These are phyloP conservation scores for Botrytis aclada DNA, from an alignment of 2,329 filamentous ascomycete genomes.

Conservation along the genomic window DNA sequence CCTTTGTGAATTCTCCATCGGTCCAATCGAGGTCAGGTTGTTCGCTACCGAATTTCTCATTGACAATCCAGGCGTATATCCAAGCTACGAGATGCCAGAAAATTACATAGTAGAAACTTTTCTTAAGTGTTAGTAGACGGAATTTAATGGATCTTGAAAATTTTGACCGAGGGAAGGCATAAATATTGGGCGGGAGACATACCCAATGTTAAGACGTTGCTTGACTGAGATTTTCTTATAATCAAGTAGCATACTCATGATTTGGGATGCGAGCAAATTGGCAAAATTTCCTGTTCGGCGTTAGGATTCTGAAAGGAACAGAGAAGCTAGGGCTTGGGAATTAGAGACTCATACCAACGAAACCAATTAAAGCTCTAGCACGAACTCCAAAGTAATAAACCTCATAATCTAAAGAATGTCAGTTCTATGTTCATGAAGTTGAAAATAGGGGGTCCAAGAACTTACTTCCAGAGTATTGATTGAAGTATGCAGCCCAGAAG, in stretches of 20 bases:
- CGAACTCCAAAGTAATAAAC: slow-evolving; percentile 11
- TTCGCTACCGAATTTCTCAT: slow-evolving; percentile 52
- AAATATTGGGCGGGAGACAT: not conserved
- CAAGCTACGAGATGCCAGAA: slow-evolving; percentile 52
- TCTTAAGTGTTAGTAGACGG: not conserved
- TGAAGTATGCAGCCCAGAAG: slow-evolving; percentile 8
- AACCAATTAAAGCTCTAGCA: not conserved
- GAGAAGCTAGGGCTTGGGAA: not conserved
- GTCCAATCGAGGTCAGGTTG: slow-evolving; percentile 63
- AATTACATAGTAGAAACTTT: slow-evolving; percentile 52
- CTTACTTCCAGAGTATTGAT: slow-evolving; percentile 7
- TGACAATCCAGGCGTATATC: slow-evolving; percentile 52
- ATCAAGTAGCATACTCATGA: slow-evolving; percentile 9
- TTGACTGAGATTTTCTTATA: slow-evolving; percentile 7
- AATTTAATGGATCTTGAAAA: not conserved
- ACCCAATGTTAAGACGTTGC: slow-evolving; percentile 8
- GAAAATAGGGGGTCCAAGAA: not conserved
- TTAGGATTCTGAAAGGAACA: not conserved
- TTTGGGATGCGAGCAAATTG: not conserved
- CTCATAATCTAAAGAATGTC: not conserved
- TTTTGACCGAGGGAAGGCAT: not conserved
- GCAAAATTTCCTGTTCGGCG: not conserved
- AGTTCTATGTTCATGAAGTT: not conserved
- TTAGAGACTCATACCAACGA: not conserved
- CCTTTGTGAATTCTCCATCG: slow-evolving; percentile 57